Base-by-base conservation (phyloP, 2,329 filamentous ascomycete genomes). In the Venturia effusa region DNA sequence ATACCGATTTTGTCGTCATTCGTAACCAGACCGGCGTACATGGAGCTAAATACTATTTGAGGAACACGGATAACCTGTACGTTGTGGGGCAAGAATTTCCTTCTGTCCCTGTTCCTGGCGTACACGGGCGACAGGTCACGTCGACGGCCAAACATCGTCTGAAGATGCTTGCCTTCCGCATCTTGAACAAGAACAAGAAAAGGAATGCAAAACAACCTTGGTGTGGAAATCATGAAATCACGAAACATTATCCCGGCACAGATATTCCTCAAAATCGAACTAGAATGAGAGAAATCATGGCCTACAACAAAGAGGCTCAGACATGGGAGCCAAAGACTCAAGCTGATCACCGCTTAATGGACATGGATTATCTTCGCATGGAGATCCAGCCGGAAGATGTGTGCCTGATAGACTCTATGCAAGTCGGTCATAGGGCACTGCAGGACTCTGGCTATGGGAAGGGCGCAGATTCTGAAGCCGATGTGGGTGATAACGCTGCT, bases 331-430 rank as follows among this genome's bases (percentile, higher is more conserved):
- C 96, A 67, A 84, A 84, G 61, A 57, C 51, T 17, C 79, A 85
- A 10, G 84, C 85, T 27, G 89, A 97, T 19, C 4, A 37, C 68
- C 80, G 84, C 0, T 80, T 94, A 27, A 90, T 92, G 15, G 91
- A 96, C 66, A 89, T 93, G 71, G 84, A 88, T 30, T 84, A 84
- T 1, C 88, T 97, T 66, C 88, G 93, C 48, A 82, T 85, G 30
- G 92, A 95, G 87, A 92, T 99, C 68, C 93, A 92, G 68, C 93
- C 94, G 0, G 94, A 99, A 74, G 93, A 97, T 71, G 90, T 97
- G 1, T 97, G 92, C 74, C 77, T 97, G 55, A 85, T 97, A 37
- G 93, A 99, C 72, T 90, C 93, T 0, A 99, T 97, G 93, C 92
- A 97, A 74, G 88, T 97, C 45, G 94, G 94, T 55, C 87, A 91